Evolutionary conservation across 805 yeast species (phyloP), one percentile per base, ranked within the genome.

Genomic region (Saccharomycopsis sp.): DNA sequence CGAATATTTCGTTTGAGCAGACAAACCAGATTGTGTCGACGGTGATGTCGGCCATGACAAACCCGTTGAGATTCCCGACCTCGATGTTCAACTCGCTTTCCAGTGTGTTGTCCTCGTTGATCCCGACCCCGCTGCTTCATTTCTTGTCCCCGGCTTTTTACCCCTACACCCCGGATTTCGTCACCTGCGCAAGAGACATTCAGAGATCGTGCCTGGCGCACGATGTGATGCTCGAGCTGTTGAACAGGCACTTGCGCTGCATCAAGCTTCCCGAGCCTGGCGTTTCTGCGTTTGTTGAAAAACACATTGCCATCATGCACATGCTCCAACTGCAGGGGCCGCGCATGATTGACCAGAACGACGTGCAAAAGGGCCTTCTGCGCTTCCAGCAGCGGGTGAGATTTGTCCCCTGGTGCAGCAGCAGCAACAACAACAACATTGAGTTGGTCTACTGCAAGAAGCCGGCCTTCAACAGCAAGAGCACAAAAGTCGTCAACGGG

Each of bases 61-160:
- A 89, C 46, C 83, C 97, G 0, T 62, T 92, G 34, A 68, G 98
- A 50, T 89, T 82, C 57, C 98, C 98, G 3, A 79, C 92, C 36
- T 86, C 86, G 62, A 80, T 87, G 73, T 88, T 84, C 66, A 83
- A 81, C 54, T 85, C 94, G 3, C 62, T 82, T 50, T 83, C 87
- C 30, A 80, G 94, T 36, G 75, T 92, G 13, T 60, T 86, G 37
- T 78, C 96, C 1, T 75, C 89, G 1, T 60, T 92, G 49, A 73
- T 92, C 2, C 96, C 96, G 2, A 79, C 86, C 0, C 95, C 95
- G 1, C 80, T 80, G 34, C 63, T 82, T 50, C 94, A 86, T 58
- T 85, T 83, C 52, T 53, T 82, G 10, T 68, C 71, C 35, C 80
- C 92, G 7, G 71, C 85, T 43, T 82, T 75, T 53, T 75, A 88